phyloP scores from a whole-genome alignment of 805 yeast species.

The Wickerhamomyces mucosus region DNA sequence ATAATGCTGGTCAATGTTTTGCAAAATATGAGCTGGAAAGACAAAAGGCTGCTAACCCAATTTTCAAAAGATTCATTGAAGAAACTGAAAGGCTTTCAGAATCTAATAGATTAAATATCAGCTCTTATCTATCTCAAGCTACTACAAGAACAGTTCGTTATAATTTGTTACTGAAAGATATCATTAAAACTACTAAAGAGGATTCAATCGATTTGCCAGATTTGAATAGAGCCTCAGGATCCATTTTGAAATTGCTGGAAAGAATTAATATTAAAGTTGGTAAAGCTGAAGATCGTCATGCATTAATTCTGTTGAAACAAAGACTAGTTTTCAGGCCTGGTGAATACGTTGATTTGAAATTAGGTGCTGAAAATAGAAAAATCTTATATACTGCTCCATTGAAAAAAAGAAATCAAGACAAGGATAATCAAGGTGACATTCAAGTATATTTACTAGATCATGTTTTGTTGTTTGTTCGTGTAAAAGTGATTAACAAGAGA shows the following conservation, averaged over 20 bases:
- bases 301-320: slow-evolving; percentile 78
- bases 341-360: slow-evolving; percentile 77
- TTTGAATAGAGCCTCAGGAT: slow-evolving; percentile 62
- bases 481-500: slow-evolving; percentile 78
- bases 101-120: slow-evolving; percentile 80
- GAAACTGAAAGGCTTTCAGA: slow-evolving; percentile 82
- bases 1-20: slow-evolving; percentile 91
- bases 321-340: slow-evolving; percentile 72
- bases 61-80: slow-evolving; percentile 88
- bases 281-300: slow-evolving; percentile 86
- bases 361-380: slow-evolving; percentile 72
- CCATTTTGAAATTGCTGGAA: slow-evolving; percentile 64
- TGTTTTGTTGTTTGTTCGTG: slow-evolving; percentile 74
- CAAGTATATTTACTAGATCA: slow-evolving; percentile 86
- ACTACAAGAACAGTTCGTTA: slow-evolving; percentile 94
- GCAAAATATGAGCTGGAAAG: slow-evolving; percentile 94
- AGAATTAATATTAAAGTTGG: slow-evolving; percentile 80
- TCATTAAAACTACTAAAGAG: slow-evolving; percentile 73
- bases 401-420: slow-evolving; percentile 67
- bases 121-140: slow-evolving; percentile 90
- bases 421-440: slow-evolving; percentile 65
- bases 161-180: slow-evolving; percentile 74
- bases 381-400: slow-evolving; percentile 72
- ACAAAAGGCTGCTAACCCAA: slow-evolving; percentile 81
- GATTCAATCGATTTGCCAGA: slow-evolving; percentile 53